These are phyloP conservation scores for Lathyrus aphaca DNA, from an alignment of 306 rosid species.

Conservation along the genomic window DNA sequence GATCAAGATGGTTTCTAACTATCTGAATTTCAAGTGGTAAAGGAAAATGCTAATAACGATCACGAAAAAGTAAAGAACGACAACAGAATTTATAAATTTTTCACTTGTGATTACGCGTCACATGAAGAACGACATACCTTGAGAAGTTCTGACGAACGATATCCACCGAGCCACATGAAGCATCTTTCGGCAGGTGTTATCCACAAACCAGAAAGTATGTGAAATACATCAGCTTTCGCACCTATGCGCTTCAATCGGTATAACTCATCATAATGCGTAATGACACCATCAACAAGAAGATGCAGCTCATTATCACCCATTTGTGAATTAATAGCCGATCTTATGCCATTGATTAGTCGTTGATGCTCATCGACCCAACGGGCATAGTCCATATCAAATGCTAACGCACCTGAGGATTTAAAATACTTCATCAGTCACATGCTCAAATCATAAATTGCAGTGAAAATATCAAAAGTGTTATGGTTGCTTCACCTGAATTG, in stretches of 20 bases:
- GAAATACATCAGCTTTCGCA: conserved; percentile 84
- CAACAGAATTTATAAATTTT: not conserved
- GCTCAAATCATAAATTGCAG: not conserved
- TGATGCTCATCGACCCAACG: conserved; percentile 86
- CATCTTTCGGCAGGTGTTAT: conserved; percentile 86
- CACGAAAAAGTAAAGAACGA: no score
- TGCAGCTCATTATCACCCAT: conserved; percentile 67
- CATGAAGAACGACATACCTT: conserved; percentile 62
- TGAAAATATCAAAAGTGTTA: not conserved
- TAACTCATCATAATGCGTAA: conserved; percentile 70
- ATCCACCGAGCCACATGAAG: conserved; percentile 93
- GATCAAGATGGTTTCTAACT: conserved; percentile 79
- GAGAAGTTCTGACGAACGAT: conserved; percentile 83
- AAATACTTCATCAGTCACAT: conserved; percentile 10
- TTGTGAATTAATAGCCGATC: conserved; percentile 67
- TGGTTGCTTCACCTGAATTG: conserved; percentile 19
- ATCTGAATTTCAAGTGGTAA: conserved; percentile 47
- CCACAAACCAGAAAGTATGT: conserved; percentile 93
- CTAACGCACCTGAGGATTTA: conserved; percentile 55
- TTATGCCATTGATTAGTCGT: conserved; percentile 58
- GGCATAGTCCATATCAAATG: conserved; percentile 72
- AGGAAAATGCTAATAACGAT: not conserved
- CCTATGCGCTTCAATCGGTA: conserved; percentile 73
- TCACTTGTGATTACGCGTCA: no score
- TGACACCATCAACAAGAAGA: conserved; percentile 67